Conservation (phyloP, 2,329 filamentous ascomycete genomes). For the Aotearoamyces nothofagi region DNA sequence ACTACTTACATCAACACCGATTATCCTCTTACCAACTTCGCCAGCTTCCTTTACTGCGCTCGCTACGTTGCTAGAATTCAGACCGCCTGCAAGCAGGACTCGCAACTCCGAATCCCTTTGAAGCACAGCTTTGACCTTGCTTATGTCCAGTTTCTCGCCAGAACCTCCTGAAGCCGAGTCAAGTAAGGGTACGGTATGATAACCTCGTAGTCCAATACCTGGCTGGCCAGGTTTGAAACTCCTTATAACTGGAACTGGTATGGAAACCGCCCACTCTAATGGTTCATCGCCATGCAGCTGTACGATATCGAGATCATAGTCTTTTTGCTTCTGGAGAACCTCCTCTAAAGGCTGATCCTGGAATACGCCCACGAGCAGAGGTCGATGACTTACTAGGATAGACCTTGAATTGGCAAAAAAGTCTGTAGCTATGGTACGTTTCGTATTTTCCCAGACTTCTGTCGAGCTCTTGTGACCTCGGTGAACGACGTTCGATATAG, state of each 20-base stretch:
- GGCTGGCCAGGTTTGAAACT: conserved; percentile 62
- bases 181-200: conserved; percentile 69
- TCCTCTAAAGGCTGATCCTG: conserved; percentile 78
- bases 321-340: conserved; percentile 61
- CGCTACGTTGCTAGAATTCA: conserved; percentile 66
- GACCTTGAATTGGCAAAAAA: conserved; percentile 50
- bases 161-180: conserved; percentile 77
- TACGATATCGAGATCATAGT: conserved; percentile 70
- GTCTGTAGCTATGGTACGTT: conserved; percentile 32
- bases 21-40: conserved; percentile 42
- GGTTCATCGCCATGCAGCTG: conserved; percentile 90
- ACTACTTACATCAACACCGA: conserved; percentile 86
- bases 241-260: conserved; percentile 82
- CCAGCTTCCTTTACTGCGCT: conserved; percentile 49
- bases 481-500: conserved; percentile 71
- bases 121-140: conserved; percentile 52
- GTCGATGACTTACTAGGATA: conserved; percentile 37
- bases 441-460: conserved; percentile 3
- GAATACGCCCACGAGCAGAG: conserved; percentile 86
- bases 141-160: conserved; percentile 61
- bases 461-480: conserved; percentile 4
- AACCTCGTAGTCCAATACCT: conserved; percentile 53
- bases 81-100: conserved; percentile 71
- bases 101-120: conserved; percentile 53
- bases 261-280: conserved; percentile 75